Percentiles rank a stretch among this genome's conserved stretches.
Conservation (phyloP, 805 yeast species). For the Jamesozyma spencerorum region DNA sequence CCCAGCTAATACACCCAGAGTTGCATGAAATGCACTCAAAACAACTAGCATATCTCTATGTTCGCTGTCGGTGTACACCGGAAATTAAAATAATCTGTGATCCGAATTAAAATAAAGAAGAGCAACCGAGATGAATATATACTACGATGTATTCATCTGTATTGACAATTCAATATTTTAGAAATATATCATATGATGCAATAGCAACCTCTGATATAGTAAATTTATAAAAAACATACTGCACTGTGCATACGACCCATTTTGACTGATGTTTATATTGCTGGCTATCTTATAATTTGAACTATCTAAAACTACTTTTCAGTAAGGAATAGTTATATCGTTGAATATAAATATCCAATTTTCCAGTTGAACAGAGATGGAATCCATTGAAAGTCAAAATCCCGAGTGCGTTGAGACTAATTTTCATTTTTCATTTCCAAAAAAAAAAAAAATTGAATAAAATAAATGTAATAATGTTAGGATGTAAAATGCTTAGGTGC, state of each 20-base stretch:
- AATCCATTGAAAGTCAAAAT: too few species aligned
- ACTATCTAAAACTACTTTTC: too few species aligned
- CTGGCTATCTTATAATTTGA: constrained; percentile 1
- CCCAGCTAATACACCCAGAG: constrained; percentile 29
- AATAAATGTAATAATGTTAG: background rate
- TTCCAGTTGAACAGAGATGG: too few species aligned
- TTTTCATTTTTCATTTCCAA: too few species aligned
- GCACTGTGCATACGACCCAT: constrained; percentile 99
- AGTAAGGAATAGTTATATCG: too few species aligned
- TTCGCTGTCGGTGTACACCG: constrained; percentile 20
- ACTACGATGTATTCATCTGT: background rate
- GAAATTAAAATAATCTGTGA: constrained; percentile 13
- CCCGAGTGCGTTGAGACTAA: too few species aligned
- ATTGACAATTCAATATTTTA: constrained; percentile 1
- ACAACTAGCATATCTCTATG: background rate
- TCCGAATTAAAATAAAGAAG: constrained; percentile 7
- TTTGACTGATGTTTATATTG: constrained; percentile 39
- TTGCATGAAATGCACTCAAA: constrained; percentile 6
- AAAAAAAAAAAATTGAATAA: background rate
- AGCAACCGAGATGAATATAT: background rate
- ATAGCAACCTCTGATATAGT: background rate
- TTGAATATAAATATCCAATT: too few species aligned
- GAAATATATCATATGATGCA: background rate
- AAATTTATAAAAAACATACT: constrained; percentile 47
- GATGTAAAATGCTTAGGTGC: background rate